Percentiles rank a stretch among this genome's conserved stretches.
Conservation (phyloP, 2,329 filamentous ascomycete species). For the Epichloe uncinata region DNA sequence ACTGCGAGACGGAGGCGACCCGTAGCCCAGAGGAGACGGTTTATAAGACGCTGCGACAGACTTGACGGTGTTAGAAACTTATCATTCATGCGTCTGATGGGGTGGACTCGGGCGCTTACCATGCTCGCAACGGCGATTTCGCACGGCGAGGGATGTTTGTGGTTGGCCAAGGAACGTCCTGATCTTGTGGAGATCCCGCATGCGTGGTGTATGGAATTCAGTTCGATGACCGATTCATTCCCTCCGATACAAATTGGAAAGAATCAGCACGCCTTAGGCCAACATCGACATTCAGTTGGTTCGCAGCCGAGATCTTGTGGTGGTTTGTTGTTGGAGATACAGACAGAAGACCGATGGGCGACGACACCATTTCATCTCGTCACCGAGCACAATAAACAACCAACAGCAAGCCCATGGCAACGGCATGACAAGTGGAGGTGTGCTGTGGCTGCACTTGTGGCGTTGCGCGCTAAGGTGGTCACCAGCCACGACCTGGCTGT, state of each 20-base stretch:
- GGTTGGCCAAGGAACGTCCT: constrained; percentile 12
- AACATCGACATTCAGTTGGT: not conserved
- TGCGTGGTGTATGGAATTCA: not conserved
- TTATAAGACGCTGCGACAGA: constrained; percentile 48
- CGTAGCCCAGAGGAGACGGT: constrained; percentile 58
- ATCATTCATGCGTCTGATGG: constrained; percentile 11
- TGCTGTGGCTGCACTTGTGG: constrained; percentile 10
- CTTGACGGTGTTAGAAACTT: constrained; percentile 24
- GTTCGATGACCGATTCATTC: not conserved
- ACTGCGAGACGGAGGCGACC: constrained; percentile 45
- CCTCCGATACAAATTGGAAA: not conserved
- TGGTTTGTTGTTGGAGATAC: not conserved
- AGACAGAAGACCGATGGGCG: not conserved
- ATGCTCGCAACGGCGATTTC: constrained; percentile 13
- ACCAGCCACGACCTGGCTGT: not conserved
- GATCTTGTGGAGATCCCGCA: constrained; percentile 1
- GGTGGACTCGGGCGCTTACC: constrained; percentile 14
- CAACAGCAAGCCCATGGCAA: constrained; percentile 15
- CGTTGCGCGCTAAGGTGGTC: not conserved
- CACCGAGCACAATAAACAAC: constrained; percentile 13
- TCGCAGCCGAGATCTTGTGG: not conserved
- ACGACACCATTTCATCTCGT: not conserved
- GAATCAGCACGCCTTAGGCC: not conserved
- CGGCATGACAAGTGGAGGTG: not conserved
- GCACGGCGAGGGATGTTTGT: constrained; percentile 3